A percentile compares a stretch with the other conserved stretches of the same genome.
Evolutionary conservation across 1,284 basidiomycete genomes (phyloP).

Genomic region (Phylloporus gajari): DNA sequence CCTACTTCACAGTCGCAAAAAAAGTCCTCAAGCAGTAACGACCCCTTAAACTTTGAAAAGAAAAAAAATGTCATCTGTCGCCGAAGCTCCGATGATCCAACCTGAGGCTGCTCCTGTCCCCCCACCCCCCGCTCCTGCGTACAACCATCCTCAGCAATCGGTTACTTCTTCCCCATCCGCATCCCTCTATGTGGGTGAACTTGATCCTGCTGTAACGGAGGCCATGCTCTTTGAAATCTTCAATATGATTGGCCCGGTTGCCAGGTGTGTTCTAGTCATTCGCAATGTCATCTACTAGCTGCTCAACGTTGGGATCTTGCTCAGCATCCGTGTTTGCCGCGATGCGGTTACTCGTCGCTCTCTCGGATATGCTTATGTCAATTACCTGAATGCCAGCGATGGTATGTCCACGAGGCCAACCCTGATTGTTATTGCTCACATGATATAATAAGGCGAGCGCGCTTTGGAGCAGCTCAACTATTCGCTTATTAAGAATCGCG

Average conservation of each 20-base stretch:
- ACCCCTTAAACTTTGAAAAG: conserved; percentile 65
- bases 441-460: conserved; percentile 78
- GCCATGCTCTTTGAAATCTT: conserved; percentile 99
- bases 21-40: conserved; percentile 89
- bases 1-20: conserved; percentile 60
- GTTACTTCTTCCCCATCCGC: conserved; percentile 81
- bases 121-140: conserved; percentile 58
- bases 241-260: conserved; percentile 99
- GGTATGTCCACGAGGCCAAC: conserved; percentile 61
- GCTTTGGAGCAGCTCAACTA: conserved; percentile 99
- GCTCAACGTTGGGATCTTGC: background rate
- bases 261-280: conserved; percentile 68
- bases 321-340: conserved; percentile 98
- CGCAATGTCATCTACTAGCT: background rate
- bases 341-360: conserved; percentile 99
- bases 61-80: conserved; percentile 66
- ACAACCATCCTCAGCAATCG: conserved; percentile 65
- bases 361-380: conserved; percentile 99
- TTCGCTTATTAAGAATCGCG: conserved; percentile 97
- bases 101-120: conserved; percentile 52
- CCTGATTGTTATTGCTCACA: conserved; percentile 21
- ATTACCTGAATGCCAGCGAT: conserved; percentile 96
- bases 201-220: conserved; percentile 97
- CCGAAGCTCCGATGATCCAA: conserved; percentile 53
- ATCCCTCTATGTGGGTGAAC: conserved; percentile 98